A percentile compares a stretch with the other conserved stretches of the same genome.
phyloP scores from a whole-genome alignment of 1,284 basidiomycete genomes.

The Cutaneotrichosporon dermatis region DNA sequence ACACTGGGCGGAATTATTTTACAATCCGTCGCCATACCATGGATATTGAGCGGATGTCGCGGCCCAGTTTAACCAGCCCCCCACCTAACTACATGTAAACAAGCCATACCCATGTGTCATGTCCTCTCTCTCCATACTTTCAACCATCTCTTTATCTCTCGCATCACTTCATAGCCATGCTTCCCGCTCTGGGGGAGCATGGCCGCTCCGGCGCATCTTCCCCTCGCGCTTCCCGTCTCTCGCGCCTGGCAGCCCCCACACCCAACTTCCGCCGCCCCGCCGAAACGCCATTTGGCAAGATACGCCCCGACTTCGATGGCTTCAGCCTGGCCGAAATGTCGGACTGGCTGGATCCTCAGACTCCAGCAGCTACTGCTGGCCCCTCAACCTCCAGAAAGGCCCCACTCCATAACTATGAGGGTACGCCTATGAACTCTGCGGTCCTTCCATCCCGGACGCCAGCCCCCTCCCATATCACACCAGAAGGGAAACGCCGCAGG shows the following conservation, averaged over 20 bases:
- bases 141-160: neutral
- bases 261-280: neutral
- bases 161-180: neutral
- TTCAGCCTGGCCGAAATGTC: slow-evolving; percentile 14
- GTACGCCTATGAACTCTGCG: too few species aligned
- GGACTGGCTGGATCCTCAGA: too few species aligned
- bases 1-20: neutral
- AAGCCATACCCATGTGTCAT: too few species aligned
- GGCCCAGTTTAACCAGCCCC: too few species aligned
- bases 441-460: too few species aligned
- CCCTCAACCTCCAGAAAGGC: too few species aligned
- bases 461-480: too few species aligned
- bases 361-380: too few species aligned
- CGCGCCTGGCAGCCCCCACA: neutral
- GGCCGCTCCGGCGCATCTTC: neutral
- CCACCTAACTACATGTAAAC: too few species aligned
- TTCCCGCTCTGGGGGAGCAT: neutral
- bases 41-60: too few species aligned
- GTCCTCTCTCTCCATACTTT: neutral
- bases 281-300: slow-evolving; percentile 15
- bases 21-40: neutral
- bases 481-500: too few species aligned
- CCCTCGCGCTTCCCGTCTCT: neutral
- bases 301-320: slow-evolving; percentile 14
- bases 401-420: too few species aligned